Evolutionary conservation across 306 rosid species (phyloP).

Genomic region (Quercus engelmannii): DNA sequence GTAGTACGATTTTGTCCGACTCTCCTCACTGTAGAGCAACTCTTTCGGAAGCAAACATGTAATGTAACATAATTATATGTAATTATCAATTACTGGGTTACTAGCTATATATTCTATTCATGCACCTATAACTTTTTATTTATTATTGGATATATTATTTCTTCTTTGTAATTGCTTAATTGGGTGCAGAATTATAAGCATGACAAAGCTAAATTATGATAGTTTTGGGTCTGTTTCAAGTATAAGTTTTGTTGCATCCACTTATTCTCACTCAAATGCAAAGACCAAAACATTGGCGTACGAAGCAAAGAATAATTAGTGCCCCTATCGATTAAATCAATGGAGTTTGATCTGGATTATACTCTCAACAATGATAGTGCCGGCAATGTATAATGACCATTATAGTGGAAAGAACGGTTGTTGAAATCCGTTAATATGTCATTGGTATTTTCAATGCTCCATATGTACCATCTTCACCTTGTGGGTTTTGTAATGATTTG

Average conservation of each 20-base stretch:
- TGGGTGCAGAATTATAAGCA: neutral
- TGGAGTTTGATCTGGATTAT: conserved; percentile 13
- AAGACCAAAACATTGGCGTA: neutral
- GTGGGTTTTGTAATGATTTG: too few relatives aligned
- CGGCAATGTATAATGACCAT: neutral
- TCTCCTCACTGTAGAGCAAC: too few relatives aligned
- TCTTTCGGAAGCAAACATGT: too few relatives aligned
- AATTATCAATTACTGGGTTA: neutral
- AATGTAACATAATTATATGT: too few relatives aligned
- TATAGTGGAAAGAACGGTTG: neutral
- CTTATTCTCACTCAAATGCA: conserved; percentile 10
- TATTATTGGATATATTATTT: neutral
- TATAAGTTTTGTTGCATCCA: conserved; percentile 10
- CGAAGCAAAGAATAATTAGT: conserved; percentile 1
- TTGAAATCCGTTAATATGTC: neutral
- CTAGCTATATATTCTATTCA: conserved; percentile 6
- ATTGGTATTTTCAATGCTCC: neutral
- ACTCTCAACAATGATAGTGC: conserved; percentile 19
- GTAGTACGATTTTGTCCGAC: neutral
- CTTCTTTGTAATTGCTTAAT: neutral
- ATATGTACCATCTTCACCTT: too few relatives aligned
- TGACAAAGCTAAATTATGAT: conserved; percentile 14
- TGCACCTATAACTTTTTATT: neutral
- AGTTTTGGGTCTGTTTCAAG: conserved; percentile 4
- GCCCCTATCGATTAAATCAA: neutral